Evolutionary conservation across 768 basidiomycete species (phyloP), one percentile per base, ranked within the genome.

Genomic region (Pleurotus tuoliensis): DNA sequence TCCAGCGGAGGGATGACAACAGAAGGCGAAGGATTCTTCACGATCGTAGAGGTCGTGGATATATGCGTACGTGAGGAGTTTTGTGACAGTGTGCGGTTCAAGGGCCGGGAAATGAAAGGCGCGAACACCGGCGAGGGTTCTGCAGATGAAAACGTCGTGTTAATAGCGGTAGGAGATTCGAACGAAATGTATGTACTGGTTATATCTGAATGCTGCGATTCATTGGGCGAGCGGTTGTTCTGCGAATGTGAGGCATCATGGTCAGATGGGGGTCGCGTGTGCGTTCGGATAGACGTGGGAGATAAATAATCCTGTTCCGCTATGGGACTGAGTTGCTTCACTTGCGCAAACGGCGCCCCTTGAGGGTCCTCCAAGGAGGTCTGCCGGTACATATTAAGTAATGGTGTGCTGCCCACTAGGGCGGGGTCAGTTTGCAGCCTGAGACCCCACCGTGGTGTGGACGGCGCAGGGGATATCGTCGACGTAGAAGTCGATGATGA

Each of bases 71-170:
- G 77, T 13, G 83, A 83, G 1, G 87, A 88, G 1, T 79, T 81
- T 57, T 86, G 77, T 22, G 85, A 87, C 43, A 80, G 72, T 4
- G 87, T 84, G 34, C 87, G 76, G 63, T 87, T 89, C 56, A 88
- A 68, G 11, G 81, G 83, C 2, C 88, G 80, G 5, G 80, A 76
- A 45, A 90, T 73, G 64, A 90, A 89, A 34, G 51, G 72, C 6
- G 77, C 76, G 60, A 80, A 76, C 27, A 67, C 69, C 11, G 77
- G 77, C 12, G 82, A 82, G 13, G 80, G 81, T 39, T 79, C 81
- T 80, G 53, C 27, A 44, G 30, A 43, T 16, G 52, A 8, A 55
- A 3, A 20, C 44, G 34, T 34, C 30, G 30, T 11, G 30, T 34
- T 34, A 34, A 34, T 34, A 34, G 30, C 30, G 52, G 11, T 51